Evolutionary conservation across 2,329 filamentous ascomycete genomes (phyloP), one percentile per base, ranked within the genome.

Genomic region (Sporothrix humicola): DNA sequence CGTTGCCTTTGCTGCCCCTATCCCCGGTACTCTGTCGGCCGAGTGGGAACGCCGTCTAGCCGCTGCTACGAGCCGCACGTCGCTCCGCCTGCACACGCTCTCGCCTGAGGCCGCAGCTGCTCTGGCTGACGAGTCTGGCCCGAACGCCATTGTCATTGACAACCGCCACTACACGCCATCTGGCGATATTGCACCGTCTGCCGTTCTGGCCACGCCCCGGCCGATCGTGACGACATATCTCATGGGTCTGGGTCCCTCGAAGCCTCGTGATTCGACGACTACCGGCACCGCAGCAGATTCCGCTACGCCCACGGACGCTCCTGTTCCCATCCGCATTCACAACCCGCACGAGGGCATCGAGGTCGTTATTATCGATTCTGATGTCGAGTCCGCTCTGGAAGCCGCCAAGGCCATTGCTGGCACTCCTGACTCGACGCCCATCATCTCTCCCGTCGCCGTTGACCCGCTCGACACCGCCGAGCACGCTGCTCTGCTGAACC

Each of bases 161-260:
- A 76, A 77, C 73, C 71, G 69, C 44, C 76, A 65, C 15, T 75
- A 63, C 58, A 54, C 72, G 12, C 75, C 75, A 7, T 46, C 73
- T 5, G 48, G 15, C 12, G 46, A 48, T 10, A 44, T 56, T 7
- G 17, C 54, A 8, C 73, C 73, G 0, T 75, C 72, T 4, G 73
- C 15, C 23, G 76, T 76, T 0, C 69, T 77, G 13, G 50, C 72
- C 1, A 68, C 72, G 5, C 73, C 73, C 10, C 73, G 76, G 13
- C 76, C 76, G 4, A 69, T 77, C 7, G 71, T 52, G n/a, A 76
- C 76, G 10, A 71, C 74, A 12, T 77, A 76, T 15, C 69, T 77
- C 10, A 77, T 77, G 76, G 61, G 59, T n/a, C 73, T 77, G 48
- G 63, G 26, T 1, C 26, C 56, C 66, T 42, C 17, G 1, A 46